Evolutionary conservation across 1,284 basidiomycete genomes (phyloP), one percentile per base, ranked within the genome.

Genomic region (Ganoderma sinense): DNA sequence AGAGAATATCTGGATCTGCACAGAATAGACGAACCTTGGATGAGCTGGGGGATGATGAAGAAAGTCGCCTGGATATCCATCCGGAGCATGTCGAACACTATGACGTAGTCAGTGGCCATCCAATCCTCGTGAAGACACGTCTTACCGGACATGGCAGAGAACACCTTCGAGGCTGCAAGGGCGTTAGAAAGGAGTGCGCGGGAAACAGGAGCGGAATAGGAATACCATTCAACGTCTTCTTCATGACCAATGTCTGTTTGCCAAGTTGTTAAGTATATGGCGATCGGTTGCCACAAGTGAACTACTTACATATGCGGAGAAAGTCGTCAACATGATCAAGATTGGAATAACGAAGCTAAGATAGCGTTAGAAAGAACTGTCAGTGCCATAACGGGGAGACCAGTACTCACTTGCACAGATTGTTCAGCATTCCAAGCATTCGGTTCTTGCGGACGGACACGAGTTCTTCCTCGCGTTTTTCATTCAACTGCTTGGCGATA

Each of bases 261-360:
- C 0, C n/a, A 13, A n/a, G 31, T 13, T 16, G 23, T 3, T 18
- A 20, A 39, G 39, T 5, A 13, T 31, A 18, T 18, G 18, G 8
- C 20, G 14, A 11, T 29, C 3, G 5, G 14, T 18, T 31, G 29
- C 31, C 26, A 0, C 26, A 7, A 20, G 36, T 36, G 36, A 31
- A 26, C 8, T 7, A 75, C 80, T 64, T 67, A 83, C 81, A 75
- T 88, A 92, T 41, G 88, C 86, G 8, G 86, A 85, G 77, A 89
- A 94, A 0, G 92, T 92, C 23, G 85, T 84, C 45, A 89, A 77
- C 87, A 94, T 94, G 18, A 88, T 89, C 45, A 89, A 71, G 3
- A 91, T 80, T 0, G 93, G 91, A 45, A 94, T 87, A 51, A 89
- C 62, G 71, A 84, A 87, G 78, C 89, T 92, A 70, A 26, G 36